Conservation (phyloP, 2,329 filamentous ascomycete genomes). For the Microcyclosporella mali region DNA sequence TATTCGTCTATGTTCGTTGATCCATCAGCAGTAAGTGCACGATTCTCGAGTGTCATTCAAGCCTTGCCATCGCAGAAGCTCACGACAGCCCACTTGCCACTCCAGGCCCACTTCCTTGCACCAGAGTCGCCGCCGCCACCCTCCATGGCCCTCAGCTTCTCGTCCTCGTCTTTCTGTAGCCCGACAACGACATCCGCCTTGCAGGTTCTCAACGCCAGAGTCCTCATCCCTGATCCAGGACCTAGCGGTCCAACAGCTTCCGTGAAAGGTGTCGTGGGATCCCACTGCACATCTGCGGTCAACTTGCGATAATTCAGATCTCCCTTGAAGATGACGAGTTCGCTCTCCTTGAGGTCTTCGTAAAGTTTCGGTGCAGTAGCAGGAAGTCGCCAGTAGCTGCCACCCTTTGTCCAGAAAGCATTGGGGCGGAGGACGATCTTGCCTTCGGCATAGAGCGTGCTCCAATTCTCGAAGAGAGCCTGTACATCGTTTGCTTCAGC, state of each 20-base stretch:
- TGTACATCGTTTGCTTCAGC: constrained; percentile 61
- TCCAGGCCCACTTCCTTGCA: constrained; percentile 86
- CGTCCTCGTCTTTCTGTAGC: constrained; percentile 73
- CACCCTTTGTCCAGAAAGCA: constrained; percentile 81
- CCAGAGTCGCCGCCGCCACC: constrained; percentile 64
- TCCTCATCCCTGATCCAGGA: constrained; percentile 70
- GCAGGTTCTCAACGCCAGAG: constrained; percentile 84
- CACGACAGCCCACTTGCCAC: constrained; percentile 90
- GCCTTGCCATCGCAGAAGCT: constrained; percentile 68
- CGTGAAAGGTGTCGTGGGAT: constrained; percentile 77
- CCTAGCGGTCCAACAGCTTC: constrained; percentile 83
- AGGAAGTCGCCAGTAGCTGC: constrained; percentile 85
- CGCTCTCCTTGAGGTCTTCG: constrained; percentile 72
- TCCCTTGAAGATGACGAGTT: constrained; percentile 93
- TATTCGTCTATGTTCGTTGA: neutral
- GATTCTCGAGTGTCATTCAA: neutral
- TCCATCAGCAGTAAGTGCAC: neutral
- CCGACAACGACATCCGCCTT: constrained; percentile 96
- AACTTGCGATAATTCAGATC: constrained; percentile 96
- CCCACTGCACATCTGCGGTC: constrained; percentile 82
- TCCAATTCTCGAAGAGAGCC: constrained; percentile 81
- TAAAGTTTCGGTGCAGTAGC: constrained; percentile 59
- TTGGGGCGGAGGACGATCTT: constrained; percentile 78
- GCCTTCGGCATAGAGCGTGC: constrained; percentile 70
- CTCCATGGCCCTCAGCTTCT: constrained; percentile 63